These are phyloP conservation scores for Ganoderma leucocontextum DNA, from an alignment of 1,284 basidiomycete species.

Conservation along the genomic window DNA sequence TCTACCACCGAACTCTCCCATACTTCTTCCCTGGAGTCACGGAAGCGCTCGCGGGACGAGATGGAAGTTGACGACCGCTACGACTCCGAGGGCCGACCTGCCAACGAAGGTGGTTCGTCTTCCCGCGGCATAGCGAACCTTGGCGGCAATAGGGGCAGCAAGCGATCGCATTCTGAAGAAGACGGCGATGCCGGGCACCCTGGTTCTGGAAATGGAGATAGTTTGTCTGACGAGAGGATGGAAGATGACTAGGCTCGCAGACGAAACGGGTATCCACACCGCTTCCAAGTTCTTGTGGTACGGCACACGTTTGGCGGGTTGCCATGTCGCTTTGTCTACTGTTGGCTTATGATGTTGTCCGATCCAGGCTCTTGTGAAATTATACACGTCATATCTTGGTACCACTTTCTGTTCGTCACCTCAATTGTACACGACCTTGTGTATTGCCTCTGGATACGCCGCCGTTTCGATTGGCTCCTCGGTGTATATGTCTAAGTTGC, in stretches of 20 bases:
- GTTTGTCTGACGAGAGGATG: conserved; percentile 40
- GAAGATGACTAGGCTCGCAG: conserved; percentile 37
- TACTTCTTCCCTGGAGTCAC: conserved; percentile 42
- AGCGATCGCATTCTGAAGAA: conserved; percentile 60
- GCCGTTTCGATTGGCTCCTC: conserved; percentile 16
- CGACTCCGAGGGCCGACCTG: conserved; percentile 33
- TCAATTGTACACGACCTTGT: conserved; percentile 17
- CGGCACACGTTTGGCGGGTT: conserved; percentile 26
- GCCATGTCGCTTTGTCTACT: conserved; percentile 23
- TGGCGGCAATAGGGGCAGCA: conserved; percentile 56
- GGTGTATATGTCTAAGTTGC: conserved; percentile 27
- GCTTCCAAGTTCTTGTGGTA: conserved; percentile 24
- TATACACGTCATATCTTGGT: conserved; percentile 27
- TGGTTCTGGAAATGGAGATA: conserved; percentile 25
- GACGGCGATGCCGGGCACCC: conserved; percentile 33
- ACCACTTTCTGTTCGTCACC: conserved; percentile 20
- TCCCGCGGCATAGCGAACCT: conserved; percentile 40
- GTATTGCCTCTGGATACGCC: conserved; percentile 22
- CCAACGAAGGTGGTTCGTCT: conserved; percentile 30
- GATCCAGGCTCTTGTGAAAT: conserved; percentile 23
- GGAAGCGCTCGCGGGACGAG: conserved; percentile 66
- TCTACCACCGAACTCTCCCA: conserved; percentile 21
- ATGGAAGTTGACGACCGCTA: conserved; percentile 63
- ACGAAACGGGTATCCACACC: conserved; percentile 13
- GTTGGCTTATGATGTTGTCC: conserved; percentile 19